Conservation (phyloP, 768 basidiomycete species). For the Neoboletus magnificus region DNA sequence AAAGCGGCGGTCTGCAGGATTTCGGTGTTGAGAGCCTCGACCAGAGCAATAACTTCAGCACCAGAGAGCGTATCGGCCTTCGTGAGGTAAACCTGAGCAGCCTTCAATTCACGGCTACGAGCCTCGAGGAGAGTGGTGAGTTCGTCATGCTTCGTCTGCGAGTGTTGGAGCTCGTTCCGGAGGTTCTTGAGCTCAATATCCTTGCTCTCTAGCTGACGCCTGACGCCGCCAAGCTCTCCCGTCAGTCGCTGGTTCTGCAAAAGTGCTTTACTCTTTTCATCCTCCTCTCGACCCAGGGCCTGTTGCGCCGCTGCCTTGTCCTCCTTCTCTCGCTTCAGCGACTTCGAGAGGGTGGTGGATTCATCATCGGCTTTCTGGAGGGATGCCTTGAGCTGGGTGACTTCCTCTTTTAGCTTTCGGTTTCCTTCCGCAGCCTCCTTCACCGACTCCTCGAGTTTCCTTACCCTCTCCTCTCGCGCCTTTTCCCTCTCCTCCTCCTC, state of each 20-base stretch:
- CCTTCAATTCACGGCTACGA: constrained; percentile 39
- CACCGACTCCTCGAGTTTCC: constrained; percentile 16
- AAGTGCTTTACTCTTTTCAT: constrained; percentile 16
- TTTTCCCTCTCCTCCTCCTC: constrained; percentile 23
- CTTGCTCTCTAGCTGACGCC: constrained; percentile 24
- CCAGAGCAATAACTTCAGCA: constrained; percentile 38
- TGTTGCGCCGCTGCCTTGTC: constrained; percentile 15
- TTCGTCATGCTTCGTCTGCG: constrained; percentile 25
- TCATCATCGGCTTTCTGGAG: constrained; percentile 12
- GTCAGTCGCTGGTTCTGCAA: constrained; percentile 12
- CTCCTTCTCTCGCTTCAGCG: constrained; percentile 20
- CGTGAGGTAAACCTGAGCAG: constrained; percentile 42
- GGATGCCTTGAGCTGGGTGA: constrained; percentile 6
- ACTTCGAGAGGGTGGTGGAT: constrained; percentile 4
- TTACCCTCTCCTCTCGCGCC: constrained; percentile 8
- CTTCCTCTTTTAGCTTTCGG: constrained; percentile 18
- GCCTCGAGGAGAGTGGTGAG: constrained; percentile 32
- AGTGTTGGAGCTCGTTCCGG: constrained; percentile 26
- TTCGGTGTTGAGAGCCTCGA: constrained; percentile 46
- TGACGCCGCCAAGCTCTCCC: constrained; percentile 12
- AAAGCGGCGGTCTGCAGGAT: constrained; percentile 45
- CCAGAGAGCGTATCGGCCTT: constrained; percentile 43
- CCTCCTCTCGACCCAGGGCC: constrained; percentile 19
- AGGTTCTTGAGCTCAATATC: constrained; percentile 25
- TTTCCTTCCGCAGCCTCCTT: constrained; percentile 12